phyloP scores from a whole-genome alignment of 2,329 filamentous ascomycete genomes.

The Drechslerella dactyloides region DNA sequence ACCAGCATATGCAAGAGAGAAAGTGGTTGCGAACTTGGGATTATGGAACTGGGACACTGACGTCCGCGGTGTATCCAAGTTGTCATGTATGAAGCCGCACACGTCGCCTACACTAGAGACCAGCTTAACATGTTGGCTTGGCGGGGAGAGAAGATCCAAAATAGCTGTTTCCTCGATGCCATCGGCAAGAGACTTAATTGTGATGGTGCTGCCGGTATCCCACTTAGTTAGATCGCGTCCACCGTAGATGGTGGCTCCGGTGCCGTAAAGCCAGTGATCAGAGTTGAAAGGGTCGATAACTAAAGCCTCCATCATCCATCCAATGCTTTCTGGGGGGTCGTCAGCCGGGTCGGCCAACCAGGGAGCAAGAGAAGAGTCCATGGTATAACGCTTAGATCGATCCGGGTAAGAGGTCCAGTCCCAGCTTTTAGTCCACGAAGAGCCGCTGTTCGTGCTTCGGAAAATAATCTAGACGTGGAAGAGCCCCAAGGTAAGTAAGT shows the following conservation, averaged over 20 bases:
- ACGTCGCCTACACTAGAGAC: slow-evolving; percentile 64
- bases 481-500: not conserved
- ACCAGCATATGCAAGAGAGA: slow-evolving; percentile 59
- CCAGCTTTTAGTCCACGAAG: slow-evolving; percentile 65
- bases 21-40: slow-evolving; percentile 62
- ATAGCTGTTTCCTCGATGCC: slow-evolving; percentile 66
- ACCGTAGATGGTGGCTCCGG: slow-evolving; percentile 64
- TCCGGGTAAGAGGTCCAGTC: slow-evolving; percentile 62
- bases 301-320: slow-evolving; percentile 69
- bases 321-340: slow-evolving; percentile 60
- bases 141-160: slow-evolving; percentile 62
- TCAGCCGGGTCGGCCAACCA: slow-evolving; percentile 63
- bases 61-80: slow-evolving; percentile 60
- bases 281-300: slow-evolving; percentile 67
- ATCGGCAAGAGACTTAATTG: slow-evolving; percentile 63
- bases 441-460: slow-evolving; percentile 61
- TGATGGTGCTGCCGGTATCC: slow-evolving; percentile 62
- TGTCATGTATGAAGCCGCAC: slow-evolving; percentile 61
- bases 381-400: slow-evolving; percentile 61
- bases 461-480: slow-evolving; percentile 41
- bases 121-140: slow-evolving; percentile 60
- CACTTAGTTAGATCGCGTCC: slow-evolving; percentile 65
- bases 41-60: slow-evolving; percentile 60
- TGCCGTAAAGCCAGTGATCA: slow-evolving; percentile 68
- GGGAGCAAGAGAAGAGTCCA: slow-evolving; percentile 62